Evolutionary conservation across 306 rosid genomes (phyloP), one percentile per base, ranked within the genome.

Genomic region (Sophora flavescens): DNA sequence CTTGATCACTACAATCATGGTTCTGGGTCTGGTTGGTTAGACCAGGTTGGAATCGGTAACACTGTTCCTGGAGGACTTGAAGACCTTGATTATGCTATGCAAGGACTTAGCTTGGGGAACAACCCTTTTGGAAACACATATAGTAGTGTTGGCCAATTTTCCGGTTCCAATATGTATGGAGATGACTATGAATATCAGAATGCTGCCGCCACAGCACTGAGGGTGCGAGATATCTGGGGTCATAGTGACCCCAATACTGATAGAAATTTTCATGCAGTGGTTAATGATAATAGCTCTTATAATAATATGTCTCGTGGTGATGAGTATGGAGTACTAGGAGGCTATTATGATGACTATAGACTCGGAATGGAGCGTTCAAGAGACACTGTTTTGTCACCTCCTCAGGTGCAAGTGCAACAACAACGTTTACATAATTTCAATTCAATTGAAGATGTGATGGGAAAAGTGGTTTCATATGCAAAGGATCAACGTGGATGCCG

Each of bases 391-490:
- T 3, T 14, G 10, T 44, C 50, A 11, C 11, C 14, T 0, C 13
- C n/a, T 4, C 50, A 11, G 11, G n/a, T 11, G 13, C 4, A 44
- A 10, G n/a, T 11, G 13, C 4, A 44, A 10, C 30, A 2, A 9
- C 47, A 30, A 30, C 32, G 32, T 50, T 0, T 0, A 22, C 35
- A 44, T 0, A 44, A 18, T 2, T 11, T 47, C 18, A 14, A 4
- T 7, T 16, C 62, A 14, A 14, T 78, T 0, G 74, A 78, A 44
- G 62, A 15, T 9, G 6, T 66, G 18, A 61, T 13, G 64, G 78
- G 83, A 1, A 3, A 17, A 8, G 35, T 78, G 14, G 22, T 61
- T 50, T 33, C 13, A 14, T 33, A 41, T 35, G 87, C 87, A 14
- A 75, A 16, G 38, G 76, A 77, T 4, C 41, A 16, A 1, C 0